A percentile compares a stretch with the other conserved stretches of the same genome.
Evolutionary conservation across 768 basidiomycete species (phyloP).

Genomic region (Boletus sensibilis): DNA sequence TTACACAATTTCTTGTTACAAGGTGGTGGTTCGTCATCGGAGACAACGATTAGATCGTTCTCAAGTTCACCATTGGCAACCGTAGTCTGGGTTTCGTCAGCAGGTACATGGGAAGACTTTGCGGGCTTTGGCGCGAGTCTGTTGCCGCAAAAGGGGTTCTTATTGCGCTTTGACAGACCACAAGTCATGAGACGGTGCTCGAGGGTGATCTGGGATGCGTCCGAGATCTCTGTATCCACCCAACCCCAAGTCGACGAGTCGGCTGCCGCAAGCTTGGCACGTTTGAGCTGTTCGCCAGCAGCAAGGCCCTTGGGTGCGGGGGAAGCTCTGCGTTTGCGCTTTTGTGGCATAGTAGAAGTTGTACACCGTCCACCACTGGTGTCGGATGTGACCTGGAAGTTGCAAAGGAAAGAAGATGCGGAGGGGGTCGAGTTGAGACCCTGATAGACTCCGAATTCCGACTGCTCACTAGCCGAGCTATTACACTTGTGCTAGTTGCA

Average conservation of each 20-base stretch:
- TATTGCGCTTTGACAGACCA: slow-evolving; percentile 56
- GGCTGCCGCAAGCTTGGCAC: slow-evolving; percentile 47
- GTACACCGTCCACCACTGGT: not conserved
- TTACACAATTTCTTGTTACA: slow-evolving; percentile 70
- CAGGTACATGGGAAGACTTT: slow-evolving; percentile 10
- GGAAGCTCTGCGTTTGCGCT: slow-evolving; percentile 56
- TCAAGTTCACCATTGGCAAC: slow-evolving; percentile 44
- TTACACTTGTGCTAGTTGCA: not conserved
- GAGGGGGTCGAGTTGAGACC: slow-evolving; percentile 14
- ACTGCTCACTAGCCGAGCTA: slow-evolving; percentile 9
- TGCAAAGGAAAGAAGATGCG: slow-evolving; percentile 7
- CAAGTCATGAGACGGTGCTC: slow-evolving; percentile 69
- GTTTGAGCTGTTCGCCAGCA: slow-evolving; percentile 63
- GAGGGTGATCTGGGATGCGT: slow-evolving; percentile 56
- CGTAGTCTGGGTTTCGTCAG: slow-evolving; percentile 9
- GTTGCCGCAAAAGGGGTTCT: slow-evolving; percentile 55
- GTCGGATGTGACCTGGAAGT: slow-evolving; percentile 6
- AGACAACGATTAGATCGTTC: slow-evolving; percentile 67
- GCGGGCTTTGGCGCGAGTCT: slow-evolving; percentile 41
- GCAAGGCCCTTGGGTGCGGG: slow-evolving; percentile 49
- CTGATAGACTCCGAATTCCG: slow-evolving; percentile 25
- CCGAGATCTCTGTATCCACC: slow-evolving; percentile 66
- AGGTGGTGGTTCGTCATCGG: slow-evolving; percentile 56
- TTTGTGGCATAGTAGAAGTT: slow-evolving; percentile 46
- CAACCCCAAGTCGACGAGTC: slow-evolving; percentile 69